Evolutionary conservation across 345 rosid genomes (phyloP).

Genomic region (Sonneratia alba): DNA sequence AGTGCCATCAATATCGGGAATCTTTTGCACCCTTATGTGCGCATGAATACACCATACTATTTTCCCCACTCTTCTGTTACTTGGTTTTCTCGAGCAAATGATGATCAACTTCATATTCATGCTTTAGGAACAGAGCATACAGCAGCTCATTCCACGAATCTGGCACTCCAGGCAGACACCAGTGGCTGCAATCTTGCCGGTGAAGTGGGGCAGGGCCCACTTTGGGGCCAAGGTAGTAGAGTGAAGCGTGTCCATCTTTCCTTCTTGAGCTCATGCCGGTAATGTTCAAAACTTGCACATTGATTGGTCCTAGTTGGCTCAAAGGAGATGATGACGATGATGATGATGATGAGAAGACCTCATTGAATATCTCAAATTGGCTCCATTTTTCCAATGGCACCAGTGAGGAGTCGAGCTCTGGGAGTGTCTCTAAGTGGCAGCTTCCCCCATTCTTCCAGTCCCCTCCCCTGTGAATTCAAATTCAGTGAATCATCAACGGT

Average conservation of each 20-base stretch:
- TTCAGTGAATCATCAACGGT: not conserved
- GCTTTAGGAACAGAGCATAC: conserved; percentile 47
- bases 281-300: conserved; percentile 50
- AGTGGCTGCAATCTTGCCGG: conserved; percentile 88
- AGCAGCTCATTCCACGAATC: conserved; percentile 90
- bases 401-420: conserved; percentile 42
- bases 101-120: conserved; percentile 11
- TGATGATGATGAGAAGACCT: conserved; percentile 16
- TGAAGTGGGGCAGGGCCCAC: conserved; percentile 51
- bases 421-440: conserved; percentile 79
- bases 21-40: not conserved
- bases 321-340: conserved; percentile 5
- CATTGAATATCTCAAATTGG: conserved; percentile 32
- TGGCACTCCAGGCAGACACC: conserved; percentile 97
- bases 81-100: not conserved
- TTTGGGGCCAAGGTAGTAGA: conserved; percentile 52
- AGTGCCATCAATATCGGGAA: not conserved
- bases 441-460: conserved; percentile 85
- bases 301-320: conserved; percentile 16
- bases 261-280: conserved; percentile 61
- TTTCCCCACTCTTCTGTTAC: not conserved
- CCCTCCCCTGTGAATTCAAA: conserved; percentile 49
- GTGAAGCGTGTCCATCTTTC: conserved; percentile 77
- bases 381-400: conserved; percentile 42
- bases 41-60: not conserved